These are phyloP conservation scores for Capronia americana DNA, from an alignment of 2,329 filamentous ascomycete genomes.

Conservation along the genomic window DNA sequence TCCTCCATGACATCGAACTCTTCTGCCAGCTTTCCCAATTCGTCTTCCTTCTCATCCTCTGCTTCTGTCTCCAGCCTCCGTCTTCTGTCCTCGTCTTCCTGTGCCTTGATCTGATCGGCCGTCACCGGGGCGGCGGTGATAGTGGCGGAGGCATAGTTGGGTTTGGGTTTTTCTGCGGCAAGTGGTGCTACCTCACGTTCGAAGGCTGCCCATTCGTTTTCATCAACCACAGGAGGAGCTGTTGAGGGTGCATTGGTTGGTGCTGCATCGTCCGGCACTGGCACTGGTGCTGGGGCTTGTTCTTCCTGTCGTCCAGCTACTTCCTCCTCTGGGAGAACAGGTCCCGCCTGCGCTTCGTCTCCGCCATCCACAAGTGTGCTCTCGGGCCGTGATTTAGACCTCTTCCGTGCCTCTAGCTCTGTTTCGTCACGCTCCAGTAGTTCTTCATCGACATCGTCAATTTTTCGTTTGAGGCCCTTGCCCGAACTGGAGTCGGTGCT, in stretches of 20 bases:
- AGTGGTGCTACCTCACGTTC: slow-evolving; percentile 75
- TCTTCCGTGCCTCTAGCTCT: slow-evolving; percentile 33
- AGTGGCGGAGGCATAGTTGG: slow-evolving; percentile 56
- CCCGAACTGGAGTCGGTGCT: slow-evolving; percentile 28
- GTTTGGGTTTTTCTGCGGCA: slow-evolving; percentile 43
- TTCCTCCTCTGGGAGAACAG: background rate
- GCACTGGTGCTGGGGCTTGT: background rate
- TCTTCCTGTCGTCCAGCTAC: background rate
- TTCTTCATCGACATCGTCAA: slow-evolving; percentile 48
- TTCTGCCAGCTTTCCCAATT: slow-evolving; percentile 72
- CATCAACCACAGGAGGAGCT: slow-evolving; percentile 59
- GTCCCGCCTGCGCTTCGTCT: slow-evolving; percentile 3
- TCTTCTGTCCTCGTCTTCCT: slow-evolving; percentile 56
- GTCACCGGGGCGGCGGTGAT: slow-evolving; percentile 74
- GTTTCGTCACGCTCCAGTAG: slow-evolving; percentile 29
- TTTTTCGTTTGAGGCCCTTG: slow-evolving; percentile 62
- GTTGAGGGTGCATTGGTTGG: slow-evolving; percentile 8
- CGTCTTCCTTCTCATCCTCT: slow-evolving; percentile 78
- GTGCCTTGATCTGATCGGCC: slow-evolving; percentile 66
- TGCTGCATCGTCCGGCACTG: slow-evolving; percentile 12
- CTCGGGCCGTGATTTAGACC: slow-evolving; percentile 40
- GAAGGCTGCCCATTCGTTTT: slow-evolving; percentile 86
- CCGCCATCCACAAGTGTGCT: slow-evolving; percentile 37
- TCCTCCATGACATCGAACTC: slow-evolving; percentile 86
- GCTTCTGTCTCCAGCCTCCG: slow-evolving; percentile 60